Conservation (phyloP, 805 yeast genomes). For the Wickerhamomyces pijperi region DNA sequence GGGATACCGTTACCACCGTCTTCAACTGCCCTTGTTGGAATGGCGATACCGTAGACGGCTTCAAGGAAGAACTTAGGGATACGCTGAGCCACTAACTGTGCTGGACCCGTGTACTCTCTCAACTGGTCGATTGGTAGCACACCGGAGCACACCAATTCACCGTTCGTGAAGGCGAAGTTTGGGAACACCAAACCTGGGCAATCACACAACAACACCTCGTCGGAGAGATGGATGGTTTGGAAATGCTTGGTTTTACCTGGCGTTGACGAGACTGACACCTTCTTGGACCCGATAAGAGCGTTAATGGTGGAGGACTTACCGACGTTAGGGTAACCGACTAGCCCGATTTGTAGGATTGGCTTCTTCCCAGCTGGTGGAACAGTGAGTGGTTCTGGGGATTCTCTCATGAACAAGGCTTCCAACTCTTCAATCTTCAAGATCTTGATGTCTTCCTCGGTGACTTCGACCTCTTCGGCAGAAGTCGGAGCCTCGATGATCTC, state of each 20-base stretch:
- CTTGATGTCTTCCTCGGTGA: constrained; percentile 38
- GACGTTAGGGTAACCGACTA: constrained; percentile 95
- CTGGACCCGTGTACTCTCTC: constrained; percentile 85
- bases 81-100: constrained; percentile 73
- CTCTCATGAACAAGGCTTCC: constrained; percentile 64
- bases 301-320: constrained; percentile 97
- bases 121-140: constrained; percentile 97
- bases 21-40: constrained; percentile 58
- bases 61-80: constrained; percentile 84
- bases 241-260: constrained; percentile 99
- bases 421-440: constrained; percentile 77
- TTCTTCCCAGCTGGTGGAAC: constrained; percentile 49
- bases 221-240: constrained; percentile 85
- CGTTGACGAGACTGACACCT: constrained; percentile 95
- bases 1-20: constrained; percentile 91
- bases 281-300: constrained; percentile 91
- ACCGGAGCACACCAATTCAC: constrained; percentile 95
- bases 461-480: constrained; percentile 8
- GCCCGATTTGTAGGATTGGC: constrained; percentile 73
- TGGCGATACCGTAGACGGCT: constrained; percentile 87
- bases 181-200: constrained; percentile 99
- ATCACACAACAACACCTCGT: constrained; percentile 81
- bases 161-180: constrained; percentile 91
- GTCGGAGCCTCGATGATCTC: constrained; percentile 13
- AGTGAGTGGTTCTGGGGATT: constrained; percentile 61